These are phyloP conservation scores for Picochlorum costavermella DNA, from an alignment of 139 green algal genomes.

Conservation along the genomic window DNA sequence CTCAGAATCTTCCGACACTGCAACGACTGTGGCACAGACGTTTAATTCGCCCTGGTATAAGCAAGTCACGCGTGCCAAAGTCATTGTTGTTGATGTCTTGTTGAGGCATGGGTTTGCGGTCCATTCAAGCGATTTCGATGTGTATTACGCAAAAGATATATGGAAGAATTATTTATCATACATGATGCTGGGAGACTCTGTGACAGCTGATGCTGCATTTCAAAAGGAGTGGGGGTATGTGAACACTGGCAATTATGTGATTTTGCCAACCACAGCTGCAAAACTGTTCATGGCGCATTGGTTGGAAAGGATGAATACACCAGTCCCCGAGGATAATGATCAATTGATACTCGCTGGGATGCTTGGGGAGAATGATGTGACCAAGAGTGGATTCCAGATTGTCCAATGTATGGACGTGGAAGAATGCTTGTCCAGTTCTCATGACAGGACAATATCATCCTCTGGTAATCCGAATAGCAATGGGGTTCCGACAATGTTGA, in stretches of 20 bases:
- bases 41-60: constrained; percentile 1
- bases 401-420: too few relatives aligned
- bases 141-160: constrained; percentile 7
- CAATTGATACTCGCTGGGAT: too few relatives aligned
- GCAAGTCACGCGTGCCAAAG: constrained; percentile 8
- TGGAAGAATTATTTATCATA: background rate
- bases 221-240: constrained; percentile 9
- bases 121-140: constrained; percentile 8
- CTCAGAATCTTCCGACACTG: background rate
- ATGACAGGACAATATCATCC: too few relatives aligned
- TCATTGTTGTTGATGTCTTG: background rate
- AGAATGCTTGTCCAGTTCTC: too few relatives aligned
- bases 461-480: too few relatives aligned
- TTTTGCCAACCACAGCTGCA: background rate
- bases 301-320: constrained; percentile 9
- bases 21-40: background rate
- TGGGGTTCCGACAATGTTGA: too few relatives aligned
- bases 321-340: background rate
- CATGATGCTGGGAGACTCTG: background rate
- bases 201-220: constrained; percentile 7
- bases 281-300: constrained; percentile 3
- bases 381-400: too few relatives aligned
- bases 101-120: constrained; percentile 2
- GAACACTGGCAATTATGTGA: constrained; percentile 14
- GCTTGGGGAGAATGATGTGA: too few relatives aligned